Conservation (phyloP, 2,329 filamentous ascomycete species). For the Ceratocystis alfenasii region DNA sequence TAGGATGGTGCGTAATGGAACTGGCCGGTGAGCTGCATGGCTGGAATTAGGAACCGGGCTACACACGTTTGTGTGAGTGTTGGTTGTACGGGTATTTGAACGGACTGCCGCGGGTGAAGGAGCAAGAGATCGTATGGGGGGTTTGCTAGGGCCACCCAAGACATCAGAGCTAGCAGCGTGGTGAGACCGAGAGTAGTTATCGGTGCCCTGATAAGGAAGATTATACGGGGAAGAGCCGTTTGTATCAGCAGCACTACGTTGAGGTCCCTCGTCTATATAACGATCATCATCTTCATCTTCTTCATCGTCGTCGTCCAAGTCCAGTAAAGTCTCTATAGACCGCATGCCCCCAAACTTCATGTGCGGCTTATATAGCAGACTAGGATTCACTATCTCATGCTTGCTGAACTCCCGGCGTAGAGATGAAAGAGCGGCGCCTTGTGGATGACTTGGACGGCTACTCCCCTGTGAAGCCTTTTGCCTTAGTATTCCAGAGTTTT, state of each 20-base stretch:
- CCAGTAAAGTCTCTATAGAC: slow-evolving; percentile 16
- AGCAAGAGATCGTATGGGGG: neutral
- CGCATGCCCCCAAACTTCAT: slow-evolving; percentile 12
- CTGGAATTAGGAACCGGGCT: slow-evolving; percentile 10
- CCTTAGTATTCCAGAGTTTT: slow-evolving; percentile 1
- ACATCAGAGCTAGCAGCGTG: slow-evolving; percentile 15
- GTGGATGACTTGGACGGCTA: slow-evolving; percentile 10
- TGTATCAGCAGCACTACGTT: slow-evolving; percentile 10
- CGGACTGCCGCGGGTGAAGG: slow-evolving; percentile 5
- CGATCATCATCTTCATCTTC: neutral
- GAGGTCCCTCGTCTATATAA: slow-evolving; percentile 6
- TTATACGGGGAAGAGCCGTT: slow-evolving; percentile 10
- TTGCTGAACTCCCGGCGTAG: slow-evolving; percentile 19
- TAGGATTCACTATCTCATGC: slow-evolving; percentile 14
- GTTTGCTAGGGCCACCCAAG: slow-evolving; percentile 4
- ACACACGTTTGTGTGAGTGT: slow-evolving; percentile 7
- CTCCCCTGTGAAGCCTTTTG: slow-evolving; percentile 17
- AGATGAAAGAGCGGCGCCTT: slow-evolving; percentile 14
- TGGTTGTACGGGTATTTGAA: slow-evolving; percentile 12
- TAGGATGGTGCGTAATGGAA: slow-evolving; percentile 17
- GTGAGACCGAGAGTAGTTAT: slow-evolving; percentile 14
- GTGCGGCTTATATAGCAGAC: slow-evolving; percentile 1
- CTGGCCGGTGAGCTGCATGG: slow-evolving; percentile 10
- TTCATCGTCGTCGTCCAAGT: slow-evolving; percentile 18
- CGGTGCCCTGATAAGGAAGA: slow-evolving; percentile 5